phyloP scores from a whole-genome alignment of 371 early-diverging fungal genomes.

The Nosema bombycis region DNA sequence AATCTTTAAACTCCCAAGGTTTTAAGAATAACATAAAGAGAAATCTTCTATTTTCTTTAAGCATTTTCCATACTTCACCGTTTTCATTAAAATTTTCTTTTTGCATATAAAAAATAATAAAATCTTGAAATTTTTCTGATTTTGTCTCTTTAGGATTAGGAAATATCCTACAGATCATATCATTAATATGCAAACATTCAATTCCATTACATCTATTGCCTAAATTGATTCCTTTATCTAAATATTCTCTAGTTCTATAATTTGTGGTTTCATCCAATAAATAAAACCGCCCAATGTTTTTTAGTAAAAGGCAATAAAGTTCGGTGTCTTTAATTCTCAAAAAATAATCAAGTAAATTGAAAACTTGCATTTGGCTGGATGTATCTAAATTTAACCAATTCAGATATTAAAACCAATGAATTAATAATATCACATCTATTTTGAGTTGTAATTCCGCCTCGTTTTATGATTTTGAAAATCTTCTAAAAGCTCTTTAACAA shows the following conservation, averaged over 20 bases:
- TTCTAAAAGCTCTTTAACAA: conserved; percentile 11
- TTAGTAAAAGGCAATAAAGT: conserved; percentile 19
- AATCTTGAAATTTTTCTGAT: conserved; percentile 1
- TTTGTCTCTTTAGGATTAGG: neutral
- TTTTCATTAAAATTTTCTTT: conserved; percentile 2
- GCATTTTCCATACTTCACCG: neutral
- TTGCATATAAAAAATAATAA: conserved; percentile 16
- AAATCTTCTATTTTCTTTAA: conserved; percentile 23
- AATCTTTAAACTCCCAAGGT: conserved; percentile 21
- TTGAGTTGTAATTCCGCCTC: neutral
- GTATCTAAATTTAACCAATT: conserved; percentile 26
- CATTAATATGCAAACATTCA: conserved; percentile 21
- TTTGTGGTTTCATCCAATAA: conserved; percentile 18
- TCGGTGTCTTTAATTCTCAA: conserved; percentile 29
- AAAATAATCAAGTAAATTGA: conserved; percentile 23
- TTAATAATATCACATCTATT: conserved; percentile 10
- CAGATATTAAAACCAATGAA: conserved; percentile 8
- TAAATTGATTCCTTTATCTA: conserved; percentile 17
- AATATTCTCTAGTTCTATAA: conserved; percentile 6
- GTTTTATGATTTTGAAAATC: conserved; percentile 3
- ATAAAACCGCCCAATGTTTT: conserved; percentile 18
- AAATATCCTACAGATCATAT: conserved; percentile 18
- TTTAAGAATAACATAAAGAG: neutral
- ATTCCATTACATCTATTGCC: conserved; percentile 10
- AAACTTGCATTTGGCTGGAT: conserved; percentile 2